These are phyloP conservation scores for Chlamydomonas schloesseri DNA, from an alignment of 139 green algal genomes.

Conservation along the genomic window DNA sequence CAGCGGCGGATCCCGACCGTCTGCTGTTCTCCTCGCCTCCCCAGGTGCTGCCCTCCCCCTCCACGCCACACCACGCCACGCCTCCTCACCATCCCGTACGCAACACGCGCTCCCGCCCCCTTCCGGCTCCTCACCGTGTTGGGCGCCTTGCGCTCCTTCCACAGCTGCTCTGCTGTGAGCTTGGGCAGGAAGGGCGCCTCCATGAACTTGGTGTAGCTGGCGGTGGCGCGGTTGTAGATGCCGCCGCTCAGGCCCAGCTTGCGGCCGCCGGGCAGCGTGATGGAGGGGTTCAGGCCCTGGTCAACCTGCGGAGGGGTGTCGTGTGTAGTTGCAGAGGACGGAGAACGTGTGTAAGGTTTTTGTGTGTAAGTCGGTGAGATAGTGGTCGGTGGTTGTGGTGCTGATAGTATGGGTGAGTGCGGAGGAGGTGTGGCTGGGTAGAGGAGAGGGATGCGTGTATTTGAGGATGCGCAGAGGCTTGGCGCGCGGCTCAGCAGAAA, in stretches of 20 bases:
- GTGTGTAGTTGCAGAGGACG: too few relatives aligned
- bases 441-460: too few relatives aligned
- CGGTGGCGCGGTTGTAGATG: slow-evolving; percentile 67
- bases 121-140: slow-evolving; percentile 85
- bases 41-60: too few relatives aligned
- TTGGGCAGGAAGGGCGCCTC: slow-evolving; percentile 68
- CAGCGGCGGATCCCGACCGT: too few relatives aligned
- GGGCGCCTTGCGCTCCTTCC: slow-evolving; percentile 68
- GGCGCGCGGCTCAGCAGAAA: neutral
- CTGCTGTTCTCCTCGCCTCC: too few relatives aligned
- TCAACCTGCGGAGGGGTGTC: slow-evolving; percentile 64
- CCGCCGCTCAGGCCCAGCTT: slow-evolving; percentile 56
- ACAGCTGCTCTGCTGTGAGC: slow-evolving; percentile 66
- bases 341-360: neutral
- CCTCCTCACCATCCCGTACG: too few relatives aligned
- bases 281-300: slow-evolving; percentile 66
- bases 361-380: too few relatives aligned
- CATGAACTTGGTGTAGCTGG: slow-evolving; percentile 63
- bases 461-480: neutral
- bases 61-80: too few relatives aligned
- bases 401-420: too few relatives aligned
- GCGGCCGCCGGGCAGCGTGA: slow-evolving; percentile 56
- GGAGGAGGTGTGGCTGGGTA: too few relatives aligned
- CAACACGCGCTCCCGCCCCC: too few relatives aligned
- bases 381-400: too few relatives aligned